These are phyloP conservation scores for Datura wrightii DNA, from an alignment of 257 asterid genomes.

Conservation along the genomic window DNA sequence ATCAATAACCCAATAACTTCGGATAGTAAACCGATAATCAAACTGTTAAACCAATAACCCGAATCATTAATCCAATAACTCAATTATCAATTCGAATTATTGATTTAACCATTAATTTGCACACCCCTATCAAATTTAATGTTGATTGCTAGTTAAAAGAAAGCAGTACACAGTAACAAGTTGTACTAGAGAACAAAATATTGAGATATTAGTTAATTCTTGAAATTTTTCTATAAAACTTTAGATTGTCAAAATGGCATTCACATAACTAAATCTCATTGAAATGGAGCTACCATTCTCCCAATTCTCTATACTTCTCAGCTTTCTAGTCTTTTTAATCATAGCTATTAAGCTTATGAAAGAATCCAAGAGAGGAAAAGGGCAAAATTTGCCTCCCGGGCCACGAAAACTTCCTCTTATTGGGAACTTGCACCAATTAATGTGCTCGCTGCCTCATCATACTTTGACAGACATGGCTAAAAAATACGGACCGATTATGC, in stretches of 20 bases:
- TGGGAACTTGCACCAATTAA: slow-evolving; percentile 21
- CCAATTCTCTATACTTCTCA: neutral
- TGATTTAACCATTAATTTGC: too few relatives aligned
- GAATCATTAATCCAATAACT: too few relatives aligned
- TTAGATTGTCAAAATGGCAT: neutral
- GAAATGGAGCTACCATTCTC: slow-evolving; percentile 6
- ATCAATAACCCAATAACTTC: too few relatives aligned
- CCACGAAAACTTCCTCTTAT: slow-evolving; percentile 25
- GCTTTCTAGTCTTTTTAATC: neutral
- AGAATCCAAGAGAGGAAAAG: neutral
- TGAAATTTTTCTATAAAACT: neutral
- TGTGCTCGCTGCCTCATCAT: slow-evolving; percentile 26
- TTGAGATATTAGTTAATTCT: slow-evolving; percentile 7
- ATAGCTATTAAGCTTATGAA: slow-evolving; percentile 10
- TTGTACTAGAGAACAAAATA: neutral
- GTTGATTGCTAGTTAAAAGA: neutral
- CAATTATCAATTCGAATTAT: too few relatives aligned
- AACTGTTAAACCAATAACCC: too few relatives aligned
- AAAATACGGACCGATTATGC: slow-evolving; percentile 12
- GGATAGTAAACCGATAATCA: too few relatives aligned
- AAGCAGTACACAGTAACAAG: neutral
- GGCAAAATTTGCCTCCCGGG: neutral
- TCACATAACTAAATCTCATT: slow-evolving; percentile 8
- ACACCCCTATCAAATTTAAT: too few relatives aligned
- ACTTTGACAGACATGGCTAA: slow-evolving; percentile 24